Base-by-base conservation (phyloP, 345 rosid genomes). In the Mallotus nudiflorus region DNA sequence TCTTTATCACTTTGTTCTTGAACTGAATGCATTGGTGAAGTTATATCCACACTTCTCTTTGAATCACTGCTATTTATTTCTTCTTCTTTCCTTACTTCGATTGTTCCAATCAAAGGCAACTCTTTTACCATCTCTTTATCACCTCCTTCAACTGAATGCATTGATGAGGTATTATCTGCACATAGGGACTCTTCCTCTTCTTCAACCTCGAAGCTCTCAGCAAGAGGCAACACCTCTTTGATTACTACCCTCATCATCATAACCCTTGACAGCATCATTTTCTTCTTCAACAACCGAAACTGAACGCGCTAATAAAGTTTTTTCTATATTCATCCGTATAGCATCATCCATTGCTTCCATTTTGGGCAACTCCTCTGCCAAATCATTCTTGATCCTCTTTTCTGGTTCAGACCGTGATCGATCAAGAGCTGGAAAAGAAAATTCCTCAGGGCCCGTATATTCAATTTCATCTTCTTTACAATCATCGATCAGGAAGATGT, bases 401-500 rank as follows among this genome's bases (percentile, higher is more conserved):
- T 45, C 62, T 29, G 44, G 19, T 50, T 50, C 29, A 66, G 40
- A 46, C n/a, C 46, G 12, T 39, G 51, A 15, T 27, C 3, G 16
- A 6, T 80, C 80, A 29, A 24, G 67, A 15, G 25, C 31, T 19
- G 69, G 67, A 44, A 15, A 24, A 52, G 69, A 57, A 40, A 46
- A 39, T 19, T 64, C 80, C 44, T 72, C 82, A n/a, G 20, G 44
- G n/a, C 53, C 3, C 66, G 35, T 52, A 9, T 69, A 35, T 16
- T 54, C 58, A 3, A 22, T 33, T 33, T 40, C 71, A 66, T 74
- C 82, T 42, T 72, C 58, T 53, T 69, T 68, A 1, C 40, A 11
- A 37, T 73, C 53, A n/a, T 73, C 77, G 12, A 59, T 46, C 39
- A 68, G 44, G 5, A 55, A 39, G 50, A 73, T 62, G 75, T 78